A percentile compares a stretch with the other conserved stretches of the same genome.
These are phyloP conservation scores for Inga laurina DNA, from an alignment of 306 rosid species.

Conservation along the genomic window DNA sequence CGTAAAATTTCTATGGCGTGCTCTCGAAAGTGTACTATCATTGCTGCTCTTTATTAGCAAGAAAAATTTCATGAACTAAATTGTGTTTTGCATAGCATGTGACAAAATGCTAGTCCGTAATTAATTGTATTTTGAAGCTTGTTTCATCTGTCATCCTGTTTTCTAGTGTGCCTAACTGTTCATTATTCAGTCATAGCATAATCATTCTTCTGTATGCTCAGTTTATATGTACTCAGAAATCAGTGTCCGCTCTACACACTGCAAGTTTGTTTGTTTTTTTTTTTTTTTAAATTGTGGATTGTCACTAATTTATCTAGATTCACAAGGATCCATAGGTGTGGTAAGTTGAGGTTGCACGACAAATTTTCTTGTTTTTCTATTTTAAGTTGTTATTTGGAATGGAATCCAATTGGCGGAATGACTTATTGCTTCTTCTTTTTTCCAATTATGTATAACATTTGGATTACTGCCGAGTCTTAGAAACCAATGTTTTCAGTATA, in stretches of 20 bases:
- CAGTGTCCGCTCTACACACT: background rate
- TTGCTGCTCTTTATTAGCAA: conserved; percentile 1
- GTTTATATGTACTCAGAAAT: background rate
- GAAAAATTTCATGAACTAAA: background rate
- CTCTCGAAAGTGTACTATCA: conserved; percentile 17
- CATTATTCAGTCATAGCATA: background rate
- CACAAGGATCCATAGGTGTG: background rate
- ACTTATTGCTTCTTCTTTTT: background rate
- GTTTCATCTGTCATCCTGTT: background rate
- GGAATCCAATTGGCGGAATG: background rate
- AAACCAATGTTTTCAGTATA: conserved; percentile 13
- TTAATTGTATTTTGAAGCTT: background rate
- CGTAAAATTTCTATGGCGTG: background rate
- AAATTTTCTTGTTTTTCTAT: background rate
- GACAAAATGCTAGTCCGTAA: background rate
- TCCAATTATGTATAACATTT: conserved; percentile 4
- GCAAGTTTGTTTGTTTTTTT: background rate
- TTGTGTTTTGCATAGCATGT: conserved; percentile 1
- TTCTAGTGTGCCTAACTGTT: background rate
- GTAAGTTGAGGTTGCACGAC: background rate
- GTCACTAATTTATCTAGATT: background rate
- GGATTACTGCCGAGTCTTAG: background rate
- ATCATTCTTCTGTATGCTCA: background rate
- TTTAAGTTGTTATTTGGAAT: background rate
- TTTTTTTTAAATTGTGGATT: background rate